Conservation (phyloP, 2,329 filamentous ascomycete genomes). For the Talaromyces pinophilus region DNA sequence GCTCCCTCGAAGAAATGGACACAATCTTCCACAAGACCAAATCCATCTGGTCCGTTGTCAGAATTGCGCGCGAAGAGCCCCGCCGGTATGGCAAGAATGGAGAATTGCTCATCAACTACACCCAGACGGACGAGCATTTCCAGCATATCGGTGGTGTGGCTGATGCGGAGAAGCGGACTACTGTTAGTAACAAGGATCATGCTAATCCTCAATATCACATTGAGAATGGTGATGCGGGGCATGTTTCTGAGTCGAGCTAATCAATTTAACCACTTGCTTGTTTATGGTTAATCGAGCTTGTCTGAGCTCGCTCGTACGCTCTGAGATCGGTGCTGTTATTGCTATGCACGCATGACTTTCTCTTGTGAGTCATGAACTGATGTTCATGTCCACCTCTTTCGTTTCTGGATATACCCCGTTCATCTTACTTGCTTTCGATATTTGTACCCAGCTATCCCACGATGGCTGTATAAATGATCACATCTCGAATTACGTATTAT, state of each 20-base stretch:
- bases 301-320: background rate
- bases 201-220: slow-evolving; percentile 23
- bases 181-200: slow-evolving; percentile 55
- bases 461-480: background rate
- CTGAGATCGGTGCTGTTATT: background rate
- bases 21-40: slow-evolving; percentile 62
- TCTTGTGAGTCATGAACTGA: background rate
- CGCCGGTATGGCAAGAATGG: slow-evolving; percentile 61
- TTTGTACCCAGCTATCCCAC: background rate
- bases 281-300: too few relatives aligned
- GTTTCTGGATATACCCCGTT: slow-evolving; percentile 13
- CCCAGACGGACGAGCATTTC: slow-evolving; percentile 28
- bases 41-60: slow-evolving; percentile 52
- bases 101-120: slow-evolving; percentile 52
- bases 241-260: slow-evolving; percentile 13
- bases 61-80: slow-evolving; percentile 54
- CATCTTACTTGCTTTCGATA: background rate
- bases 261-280: too few relatives aligned
- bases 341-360: background rate
- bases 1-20: slow-evolving; percentile 69
- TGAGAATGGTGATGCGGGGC: slow-evolving; percentile 22
- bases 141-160: slow-evolving; percentile 37
- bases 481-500: background rate
- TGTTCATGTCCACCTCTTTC: background rate
- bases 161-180: slow-evolving; percentile 87